Evolutionary conservation across 2,329 filamentous ascomycete species (phyloP), one percentile per base, ranked within the genome.

Genomic region (Macrophomina pseudophaseolina): DNA sequence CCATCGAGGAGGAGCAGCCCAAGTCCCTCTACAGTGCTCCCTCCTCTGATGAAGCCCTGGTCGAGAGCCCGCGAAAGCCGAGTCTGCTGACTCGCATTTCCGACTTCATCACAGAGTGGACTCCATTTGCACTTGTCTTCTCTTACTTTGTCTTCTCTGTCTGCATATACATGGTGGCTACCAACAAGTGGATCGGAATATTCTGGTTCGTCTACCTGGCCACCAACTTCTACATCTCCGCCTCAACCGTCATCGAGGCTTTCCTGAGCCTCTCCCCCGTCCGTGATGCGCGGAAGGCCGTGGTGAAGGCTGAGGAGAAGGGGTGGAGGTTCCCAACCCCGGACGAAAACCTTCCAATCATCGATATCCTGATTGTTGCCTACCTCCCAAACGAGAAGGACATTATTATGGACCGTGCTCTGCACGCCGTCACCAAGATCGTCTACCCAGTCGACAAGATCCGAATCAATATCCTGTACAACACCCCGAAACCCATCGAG

Each of bases 331-430:
- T 82, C 63, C 80, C 79, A 12, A 81, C 80, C 9, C 71, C 78
- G 11, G 76, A 81, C 65, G 71, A 75, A 54, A 71, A 81, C 14
- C 73, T 84, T 2, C 76, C 77, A 0, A 77, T 80, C 32, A 74
- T 84, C 18, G 82, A 84, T 68, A 73, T 84, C 48, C 74, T 83
- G 64, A 82, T 84, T 64, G 82, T 84, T 2, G 82, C 82, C 14
- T 84, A 84, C 68, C 74, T 84, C n/a, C 82, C 82, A 5, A 84
- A 84, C 66, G 82, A 84, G 70, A 75, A 82, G 70, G 81, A 83
- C 62, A 84, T 84, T 63, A 82, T 84, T 69, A 76, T 82, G 71
- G 81, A 82, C 56, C 80, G 82, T 8, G 76, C 81, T 14, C 72
- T 80, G 32, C 83, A 84, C 68, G 80, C 80, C 3, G 72, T 83